Percentiles rank a stretch among this genome's conserved stretches.
Conservation (phyloP, 2,329 filamentous ascomycete species). For the Helotiales sp. region DNA sequence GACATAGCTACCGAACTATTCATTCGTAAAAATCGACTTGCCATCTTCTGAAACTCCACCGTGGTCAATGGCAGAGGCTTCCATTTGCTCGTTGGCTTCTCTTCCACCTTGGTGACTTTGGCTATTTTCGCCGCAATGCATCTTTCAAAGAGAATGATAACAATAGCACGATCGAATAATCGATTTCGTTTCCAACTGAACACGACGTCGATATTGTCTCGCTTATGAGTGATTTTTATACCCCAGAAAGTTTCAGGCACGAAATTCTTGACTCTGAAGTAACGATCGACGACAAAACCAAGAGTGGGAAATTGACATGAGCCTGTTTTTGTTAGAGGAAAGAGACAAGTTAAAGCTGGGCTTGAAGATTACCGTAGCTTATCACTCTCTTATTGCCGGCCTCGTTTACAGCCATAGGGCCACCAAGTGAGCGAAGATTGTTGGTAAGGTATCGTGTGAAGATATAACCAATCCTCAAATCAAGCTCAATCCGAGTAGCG, state of each 20-base stretch:
- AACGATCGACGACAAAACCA: slow-evolving; percentile 95
- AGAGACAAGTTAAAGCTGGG: background rate
- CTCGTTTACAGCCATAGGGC: slow-evolving; percentile 61
- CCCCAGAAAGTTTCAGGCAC: slow-evolving; percentile 91
- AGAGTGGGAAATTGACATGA: slow-evolving; percentile 97
- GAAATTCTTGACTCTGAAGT: slow-evolving; percentile 93
- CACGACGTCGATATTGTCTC: slow-evolving; percentile 77
- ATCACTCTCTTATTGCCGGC: slow-evolving; percentile 53
- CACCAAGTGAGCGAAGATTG: slow-evolving; percentile 74
- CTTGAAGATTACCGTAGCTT: slow-evolving; percentile 73
- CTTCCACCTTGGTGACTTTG: slow-evolving; percentile 81
- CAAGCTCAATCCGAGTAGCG: slow-evolving; percentile 85
- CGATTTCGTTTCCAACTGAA: slow-evolving; percentile 84
- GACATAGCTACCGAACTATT: slow-evolving; percentile 90
- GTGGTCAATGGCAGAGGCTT: slow-evolving; percentile 93
- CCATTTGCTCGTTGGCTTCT: slow-evolving; percentile 93
- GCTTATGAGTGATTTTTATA: slow-evolving; percentile 81
- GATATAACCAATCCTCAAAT: slow-evolving; percentile 87
- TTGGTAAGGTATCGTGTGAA: slow-evolving; percentile 90
- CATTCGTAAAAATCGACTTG: slow-evolving; percentile 87
- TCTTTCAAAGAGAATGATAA: slow-evolving; percentile 82
- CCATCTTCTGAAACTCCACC: slow-evolving; percentile 95
- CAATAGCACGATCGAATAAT: slow-evolving; percentile 85
- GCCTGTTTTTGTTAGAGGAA: slow-evolving; percentile 45
- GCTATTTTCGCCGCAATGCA: slow-evolving; percentile 79